These are phyloP conservation scores for Berkeleyomyces basicola DNA, from an alignment of 2,329 filamentous ascomycete species.

Conservation along the genomic window DNA sequence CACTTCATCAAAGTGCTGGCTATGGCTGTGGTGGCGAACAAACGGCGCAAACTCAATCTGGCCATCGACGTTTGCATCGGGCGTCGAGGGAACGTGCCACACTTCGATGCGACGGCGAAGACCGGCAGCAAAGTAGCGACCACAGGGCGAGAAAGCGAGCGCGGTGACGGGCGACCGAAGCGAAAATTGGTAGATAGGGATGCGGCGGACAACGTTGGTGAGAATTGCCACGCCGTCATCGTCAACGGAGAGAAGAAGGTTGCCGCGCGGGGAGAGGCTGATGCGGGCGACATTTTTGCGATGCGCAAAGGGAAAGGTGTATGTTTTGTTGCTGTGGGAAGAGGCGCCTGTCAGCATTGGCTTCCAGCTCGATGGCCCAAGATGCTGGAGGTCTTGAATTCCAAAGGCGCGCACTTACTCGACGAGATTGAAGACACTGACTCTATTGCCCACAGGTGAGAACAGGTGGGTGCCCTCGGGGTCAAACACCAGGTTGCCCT, in stretches of 20 bases:
- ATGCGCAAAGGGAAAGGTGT: conserved; percentile 78
- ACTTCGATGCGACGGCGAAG: conserved; percentile 80
- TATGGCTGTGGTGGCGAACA: conserved; percentile 69
- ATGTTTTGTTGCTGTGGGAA: conserved; percentile 58
- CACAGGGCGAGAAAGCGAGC: conserved; percentile 79
- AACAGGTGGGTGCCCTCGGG: conserved; percentile 91
- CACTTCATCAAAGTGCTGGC: conserved; percentile 77
- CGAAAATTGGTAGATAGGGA: conserved; percentile 89
- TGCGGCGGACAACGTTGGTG: conserved; percentile 72
- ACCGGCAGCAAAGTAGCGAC: conserved; percentile 77
- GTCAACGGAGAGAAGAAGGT: conserved; percentile 83
- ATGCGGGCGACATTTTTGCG: conserved; percentile 83
- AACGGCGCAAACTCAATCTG: conserved; percentile 93
- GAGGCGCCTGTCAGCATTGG: too few relatives aligned
- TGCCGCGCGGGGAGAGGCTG: conserved; percentile 76
- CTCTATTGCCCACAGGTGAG: conserved; percentile 89
- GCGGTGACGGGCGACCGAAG: conserved; percentile 71
- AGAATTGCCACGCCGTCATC: conserved; percentile 88
- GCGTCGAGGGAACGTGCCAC: conserved; percentile 88
- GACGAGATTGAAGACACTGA: conserved; percentile 89
- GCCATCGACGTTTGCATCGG: conserved; percentile 59
- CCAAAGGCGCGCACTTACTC: conserved; percentile 43
- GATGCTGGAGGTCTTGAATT: background rate
- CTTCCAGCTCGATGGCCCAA: too few relatives aligned
- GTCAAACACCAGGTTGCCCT: conserved; percentile 92